Evolutionary conservation across 768 basidiomycete genomes (phyloP), one percentile per base, ranked within the genome.

Genomic region (Cystobasidiopsis lactophilus): DNA sequence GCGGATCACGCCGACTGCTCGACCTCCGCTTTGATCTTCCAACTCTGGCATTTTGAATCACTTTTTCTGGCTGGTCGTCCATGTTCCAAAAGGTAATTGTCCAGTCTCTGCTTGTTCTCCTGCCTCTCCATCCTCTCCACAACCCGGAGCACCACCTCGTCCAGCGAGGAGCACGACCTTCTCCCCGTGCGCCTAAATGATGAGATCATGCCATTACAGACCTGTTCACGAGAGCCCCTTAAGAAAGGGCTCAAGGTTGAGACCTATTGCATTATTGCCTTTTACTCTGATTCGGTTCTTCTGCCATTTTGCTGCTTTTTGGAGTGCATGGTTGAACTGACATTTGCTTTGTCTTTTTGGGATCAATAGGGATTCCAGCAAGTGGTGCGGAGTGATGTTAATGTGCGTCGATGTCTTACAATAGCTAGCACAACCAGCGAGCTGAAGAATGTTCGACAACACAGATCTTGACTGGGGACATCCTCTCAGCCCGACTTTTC

Each of bases 1-100:
- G 33, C 26, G 51, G 35, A 57, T 62, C 31, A 59, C 56, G n/a
- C 61, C 62, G 18, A 58, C 59, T 1, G 56, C 59, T 21, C 26
- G 60, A 16, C 62, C 60, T 0, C 60, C 59, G 2, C 1, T 54
- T 1, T 57, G 41, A 9, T 23, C 30, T 23, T 10, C 18, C 1
- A 35, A 10, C 24, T 40, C 47, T 23, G 19, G 26, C n/a, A 21
- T 49, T 26, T 19, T 7, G 4, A 16, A 2, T 14, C 16, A 11
- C n/a, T 23, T 23, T 26, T 33, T 29, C 26, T n/a, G n/a, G n/a
- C n/a, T n/a, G n/a, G n/a, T n/a, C n/a, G n/a, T n/a, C n/a, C n/a
- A n/a, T n/a, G n/a, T n/a, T n/a, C n/a, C n/a, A n/a, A n/a, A n/a
- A n/a, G n/a, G 10, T 5, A 16, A n/a, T 11, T 26, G 26, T 60